These are phyloP conservation scores for Neurospora sp. DNA, from an alignment of 495 filamentous ascomycete genomes.

Conservation along the genomic window DNA sequence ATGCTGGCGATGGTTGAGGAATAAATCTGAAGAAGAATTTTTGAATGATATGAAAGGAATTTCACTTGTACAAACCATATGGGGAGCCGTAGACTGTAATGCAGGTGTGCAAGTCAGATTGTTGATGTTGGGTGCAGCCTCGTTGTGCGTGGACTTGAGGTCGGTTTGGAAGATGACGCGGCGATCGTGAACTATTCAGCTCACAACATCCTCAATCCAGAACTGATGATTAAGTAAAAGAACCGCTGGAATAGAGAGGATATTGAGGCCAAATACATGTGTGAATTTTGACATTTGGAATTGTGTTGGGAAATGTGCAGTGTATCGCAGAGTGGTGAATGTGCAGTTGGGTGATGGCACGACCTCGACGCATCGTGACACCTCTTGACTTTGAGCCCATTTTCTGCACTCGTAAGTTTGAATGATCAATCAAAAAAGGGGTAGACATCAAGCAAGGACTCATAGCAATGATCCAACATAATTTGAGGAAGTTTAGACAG, in stretches of 20 bases:
- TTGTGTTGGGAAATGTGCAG: neutral
- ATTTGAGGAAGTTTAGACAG: neutral
- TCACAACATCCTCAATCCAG: neutral
- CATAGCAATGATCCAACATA: neutral
- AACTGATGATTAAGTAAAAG: neutral
- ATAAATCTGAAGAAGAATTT: neutral
- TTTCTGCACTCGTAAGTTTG: neutral
- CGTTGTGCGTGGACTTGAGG: neutral
- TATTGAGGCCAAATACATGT: neutral
- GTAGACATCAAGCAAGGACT: neutral
- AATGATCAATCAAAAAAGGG: neutral
- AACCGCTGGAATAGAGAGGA: neutral
- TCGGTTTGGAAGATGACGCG: neutral
- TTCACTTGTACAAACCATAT: neutral
- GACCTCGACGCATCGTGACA: neutral
- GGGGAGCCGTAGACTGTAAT: neutral
- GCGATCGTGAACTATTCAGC: neutral
- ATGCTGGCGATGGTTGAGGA: neutral
- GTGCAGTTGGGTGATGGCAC: neutral
- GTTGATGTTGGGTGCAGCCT: neutral
- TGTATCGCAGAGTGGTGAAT: neutral
- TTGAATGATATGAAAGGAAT: neutral
- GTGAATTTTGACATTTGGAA: neutral
- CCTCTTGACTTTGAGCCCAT: neutral
- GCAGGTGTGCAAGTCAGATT: neutral